Evolutionary conservation across 129 eudicot species (phyloP).

Genomic region (Pittosporum tobira): DNA sequence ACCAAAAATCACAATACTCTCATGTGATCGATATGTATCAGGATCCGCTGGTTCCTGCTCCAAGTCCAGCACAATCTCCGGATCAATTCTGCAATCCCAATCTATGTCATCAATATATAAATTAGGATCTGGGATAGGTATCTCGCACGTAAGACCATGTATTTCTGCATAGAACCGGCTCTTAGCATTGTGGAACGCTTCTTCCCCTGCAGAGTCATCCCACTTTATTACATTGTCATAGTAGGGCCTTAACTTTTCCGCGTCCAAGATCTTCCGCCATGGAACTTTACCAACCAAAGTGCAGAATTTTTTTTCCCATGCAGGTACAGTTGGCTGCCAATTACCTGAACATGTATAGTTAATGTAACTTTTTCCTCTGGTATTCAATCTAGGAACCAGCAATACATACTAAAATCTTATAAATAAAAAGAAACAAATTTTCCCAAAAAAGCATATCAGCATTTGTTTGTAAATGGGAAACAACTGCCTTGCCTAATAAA

Average conservation of each 20-base stretch:
- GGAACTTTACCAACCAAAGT: slow-evolving; percentile 43
- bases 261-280: slow-evolving; percentile 56
- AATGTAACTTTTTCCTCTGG: not conserved
- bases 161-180: slow-evolving; percentile 41
- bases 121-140: slow-evolving; percentile 58
- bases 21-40: slow-evolving; percentile 15
- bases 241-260: slow-evolving; percentile 35
- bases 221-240: slow-evolving; percentile 50
- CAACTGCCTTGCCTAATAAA: no score
- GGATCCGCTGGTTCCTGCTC: slow-evolving; percentile 19
- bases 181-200: slow-evolving; percentile 59
- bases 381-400: not conserved
- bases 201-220: slow-evolving; percentile 74
- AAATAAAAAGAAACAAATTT: no score
- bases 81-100: slow-evolving; percentile 49
- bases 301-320: slow-evolving; percentile 72
- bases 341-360: slow-evolving; percentile 28
- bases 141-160: slow-evolving; percentile 50
- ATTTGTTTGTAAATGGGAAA: no score
- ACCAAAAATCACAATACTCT: slow-evolving; percentile 44
- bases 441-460: no score
- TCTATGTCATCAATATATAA: slow-evolving; percentile 60
- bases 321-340: slow-evolving; percentile 41
- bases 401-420: not conserved
- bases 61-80: slow-evolving; percentile 32